A percentile compares a stretch with the other conserved stretches of the same genome.
These are phyloP conservation scores for Saccharomycopsis phalli DNA, from an alignment of 1,139 yeast species.

Conservation along the genomic window DNA sequence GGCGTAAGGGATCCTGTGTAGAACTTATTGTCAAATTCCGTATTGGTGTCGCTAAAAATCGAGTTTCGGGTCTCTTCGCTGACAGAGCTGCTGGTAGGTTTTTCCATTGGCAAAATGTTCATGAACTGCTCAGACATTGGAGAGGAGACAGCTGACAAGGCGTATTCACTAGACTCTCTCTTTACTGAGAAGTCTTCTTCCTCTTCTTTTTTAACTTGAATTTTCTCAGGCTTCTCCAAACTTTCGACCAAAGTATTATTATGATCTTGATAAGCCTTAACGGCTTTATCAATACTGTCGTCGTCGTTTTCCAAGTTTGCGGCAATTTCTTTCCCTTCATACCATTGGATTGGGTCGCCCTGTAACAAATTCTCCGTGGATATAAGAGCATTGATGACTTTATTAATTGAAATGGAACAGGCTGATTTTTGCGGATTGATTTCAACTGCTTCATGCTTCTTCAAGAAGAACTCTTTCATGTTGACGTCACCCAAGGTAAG, in stretches of 20 bases:
- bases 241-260: neutral
- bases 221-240: conserved; percentile 3
- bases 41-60: no score
- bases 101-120: no score
- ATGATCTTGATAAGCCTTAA: conserved; percentile 3
- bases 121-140: no score
- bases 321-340: conserved; percentile 20
- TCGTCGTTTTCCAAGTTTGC: conserved; percentile 6
- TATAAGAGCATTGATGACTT: conserved; percentile 38
- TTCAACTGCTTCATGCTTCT: conserved; percentile 4
- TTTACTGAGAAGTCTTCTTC: no score
- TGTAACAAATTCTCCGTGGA: conserved; percentile 28
- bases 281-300: neutral
- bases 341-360: conserved; percentile 21
- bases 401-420: conserved; percentile 42
- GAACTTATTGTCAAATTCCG: no score
- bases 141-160: no score
- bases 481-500: conserved; percentile 29
- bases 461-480: conserved; percentile 19
- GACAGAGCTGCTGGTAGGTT: no score
- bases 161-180: no score
- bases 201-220: no score
- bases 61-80: no score
- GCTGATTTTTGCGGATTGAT: neutral
- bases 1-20: no score